Percentiles rank a stretch among this genome's conserved stretches.
phyloP scores from a whole-genome alignment of 345 rosid species.

The Geranium brycei region DNA sequence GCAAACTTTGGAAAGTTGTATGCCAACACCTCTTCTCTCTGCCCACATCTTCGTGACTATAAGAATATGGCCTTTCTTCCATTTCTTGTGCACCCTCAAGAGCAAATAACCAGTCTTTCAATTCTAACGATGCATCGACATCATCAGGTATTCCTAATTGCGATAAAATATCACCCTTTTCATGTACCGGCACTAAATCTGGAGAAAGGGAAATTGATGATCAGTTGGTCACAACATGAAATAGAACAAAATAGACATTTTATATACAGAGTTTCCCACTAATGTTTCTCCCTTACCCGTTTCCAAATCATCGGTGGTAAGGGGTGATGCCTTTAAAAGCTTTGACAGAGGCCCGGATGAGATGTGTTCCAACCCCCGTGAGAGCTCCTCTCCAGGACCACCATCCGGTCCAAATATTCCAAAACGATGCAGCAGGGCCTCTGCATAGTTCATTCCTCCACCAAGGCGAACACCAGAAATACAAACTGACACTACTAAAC shows the following conservation, averaged over 20 bases:
- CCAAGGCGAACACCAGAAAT: conserved; percentile 84
- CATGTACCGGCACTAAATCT: conserved; percentile 38
- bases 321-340: conserved; percentile 57
- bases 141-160: conserved; percentile 73
- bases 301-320: conserved; percentile 34
- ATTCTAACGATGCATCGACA: conserved; percentile 62
- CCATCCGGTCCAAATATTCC: conserved; percentile 87
- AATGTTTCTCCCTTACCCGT: conserved; percentile 21
- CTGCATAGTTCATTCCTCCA: conserved; percentile 93
- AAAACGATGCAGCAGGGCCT: conserved; percentile 78
- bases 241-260: background rate
- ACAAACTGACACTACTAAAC: conserved; percentile 64
- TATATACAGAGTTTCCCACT: background rate
- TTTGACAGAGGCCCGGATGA: conserved; percentile 78
- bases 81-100: conserved; percentile 74
- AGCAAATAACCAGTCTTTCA: conserved; percentile 94
- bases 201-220: conserved; percentile 7
- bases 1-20: conserved; percentile 53
- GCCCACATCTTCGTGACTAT: conserved; percentile 26
- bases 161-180: conserved; percentile 33
- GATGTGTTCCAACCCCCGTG: conserved; percentile 67
- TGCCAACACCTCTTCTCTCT: conserved; percentile 94
- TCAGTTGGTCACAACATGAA: background rate
- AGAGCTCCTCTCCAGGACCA: conserved; percentile 81
- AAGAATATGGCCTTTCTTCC: conserved; percentile 46